Conservation (phyloP, 2,329 filamentous ascomycete species). For the Ophiocordyceps sinensis region DNA sequence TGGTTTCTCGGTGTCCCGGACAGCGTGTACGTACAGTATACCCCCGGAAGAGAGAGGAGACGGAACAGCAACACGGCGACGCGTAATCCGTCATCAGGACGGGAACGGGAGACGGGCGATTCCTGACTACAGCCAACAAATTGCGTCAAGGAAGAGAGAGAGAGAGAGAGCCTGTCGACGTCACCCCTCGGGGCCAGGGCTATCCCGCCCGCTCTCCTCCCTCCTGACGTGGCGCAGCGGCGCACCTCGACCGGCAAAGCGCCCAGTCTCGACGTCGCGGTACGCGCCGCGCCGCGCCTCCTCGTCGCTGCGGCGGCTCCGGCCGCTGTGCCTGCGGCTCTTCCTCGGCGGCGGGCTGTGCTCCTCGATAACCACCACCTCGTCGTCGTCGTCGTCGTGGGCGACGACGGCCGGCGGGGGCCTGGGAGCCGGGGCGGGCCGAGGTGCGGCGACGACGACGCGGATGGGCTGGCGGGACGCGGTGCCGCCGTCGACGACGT, state of each 20-base stretch:
- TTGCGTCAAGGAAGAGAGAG: not conserved
- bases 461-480: slow-evolving; percentile 2
- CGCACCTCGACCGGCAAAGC: not conserved
- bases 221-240: slow-evolving; percentile 3
- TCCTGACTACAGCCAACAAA: not conserved
- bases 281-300: not conserved
- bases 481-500: not conserved
- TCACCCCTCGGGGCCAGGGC: slow-evolving; percentile 3
- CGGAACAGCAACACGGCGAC: too few species aligned
- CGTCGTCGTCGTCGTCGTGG: slow-evolving; percentile 18
- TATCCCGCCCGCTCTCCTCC: slow-evolving; percentile 6
- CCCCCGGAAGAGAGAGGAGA: too few species aligned
- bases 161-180: not conserved
- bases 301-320: not conserved
- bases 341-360: slow-evolving; percentile 9
- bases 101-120: too few species aligned
- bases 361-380: slow-evolving; percentile 23
- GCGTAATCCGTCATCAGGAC: too few species aligned
- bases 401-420: slow-evolving; percentile 7
- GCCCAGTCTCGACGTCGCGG: not conserved
- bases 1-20: not conserved
- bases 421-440: slow-evolving; percentile 7
- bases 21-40: too few species aligned
- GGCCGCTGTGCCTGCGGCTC: slow-evolving; percentile 7
- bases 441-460: slow-evolving; percentile 13